These are phyloP conservation scores for Sarcocystis neurona DNA, from an alignment of 169 alveolate species.

Conservation along the genomic window DNA sequence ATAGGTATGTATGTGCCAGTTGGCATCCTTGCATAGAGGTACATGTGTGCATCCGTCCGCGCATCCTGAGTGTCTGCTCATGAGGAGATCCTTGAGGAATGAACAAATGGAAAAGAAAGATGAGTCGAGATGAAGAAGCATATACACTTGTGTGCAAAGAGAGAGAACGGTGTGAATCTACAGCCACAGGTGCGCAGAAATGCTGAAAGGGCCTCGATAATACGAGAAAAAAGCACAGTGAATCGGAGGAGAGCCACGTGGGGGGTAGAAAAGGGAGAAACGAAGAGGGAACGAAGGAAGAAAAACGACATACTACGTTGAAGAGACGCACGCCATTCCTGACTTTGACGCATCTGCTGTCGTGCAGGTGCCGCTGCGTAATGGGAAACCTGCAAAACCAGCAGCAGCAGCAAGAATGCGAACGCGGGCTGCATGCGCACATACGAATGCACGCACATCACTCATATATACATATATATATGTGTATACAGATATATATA, in stretches of 20 bases:
- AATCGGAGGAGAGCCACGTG: not conserved
- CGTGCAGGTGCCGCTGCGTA: conserved; percentile 87
- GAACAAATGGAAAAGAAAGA: too few relatives aligned
- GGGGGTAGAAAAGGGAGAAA: not conserved
- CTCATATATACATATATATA: too few relatives aligned
- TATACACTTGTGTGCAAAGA: too few relatives aligned
- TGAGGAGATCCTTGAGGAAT: too few relatives aligned
- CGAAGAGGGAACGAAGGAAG: not conserved
- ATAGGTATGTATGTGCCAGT: too few relatives aligned
- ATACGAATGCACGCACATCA: not conserved
- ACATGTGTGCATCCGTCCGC: too few relatives aligned
- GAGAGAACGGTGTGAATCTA: too few relatives aligned
- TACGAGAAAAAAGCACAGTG: not conserved
- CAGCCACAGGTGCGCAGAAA: too few relatives aligned
- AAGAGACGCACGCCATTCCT: conserved; percentile 82
- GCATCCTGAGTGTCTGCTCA: too few relatives aligned
- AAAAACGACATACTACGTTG: conserved; percentile 72
- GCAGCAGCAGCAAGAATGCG: not conserved
- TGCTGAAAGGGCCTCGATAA: too few relatives aligned
- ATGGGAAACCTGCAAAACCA: conserved; percentile 73
- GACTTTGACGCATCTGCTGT: conserved; percentile 79
- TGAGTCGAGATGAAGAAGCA: too few relatives aligned
- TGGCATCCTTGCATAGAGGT: too few relatives aligned
- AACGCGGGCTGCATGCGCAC: not conserved
- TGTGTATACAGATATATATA: not conserved